phyloP scores from a whole-genome alignment of 306 rosid species.

The Acacia crassicarpa region DNA sequence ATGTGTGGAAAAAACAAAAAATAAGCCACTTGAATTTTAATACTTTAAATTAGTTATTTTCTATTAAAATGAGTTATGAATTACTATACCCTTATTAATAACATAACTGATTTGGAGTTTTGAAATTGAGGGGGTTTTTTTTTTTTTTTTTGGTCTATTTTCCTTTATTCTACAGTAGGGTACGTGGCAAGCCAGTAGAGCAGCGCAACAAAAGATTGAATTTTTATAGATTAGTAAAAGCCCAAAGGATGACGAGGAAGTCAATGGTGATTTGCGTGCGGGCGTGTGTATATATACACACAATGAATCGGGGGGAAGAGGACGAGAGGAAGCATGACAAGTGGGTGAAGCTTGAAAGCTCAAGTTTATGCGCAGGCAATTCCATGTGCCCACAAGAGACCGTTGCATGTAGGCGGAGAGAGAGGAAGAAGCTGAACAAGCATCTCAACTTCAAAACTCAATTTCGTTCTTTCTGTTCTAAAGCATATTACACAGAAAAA shows the following conservation, averaged over 20 bases:
- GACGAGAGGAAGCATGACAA: conserved; percentile 31
- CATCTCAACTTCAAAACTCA: conserved; percentile 1
- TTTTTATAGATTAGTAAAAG: background rate
- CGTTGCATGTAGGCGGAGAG: background rate
- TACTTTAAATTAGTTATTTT: too few relatives aligned
- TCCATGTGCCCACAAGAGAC: conserved; percentile 81
- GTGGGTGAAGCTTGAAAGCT: conserved; percentile 77
- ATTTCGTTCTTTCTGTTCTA: background rate
- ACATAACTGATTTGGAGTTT: too few relatives aligned
- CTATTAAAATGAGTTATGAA: background rate
- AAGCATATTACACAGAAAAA: background rate
- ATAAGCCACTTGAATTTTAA: background rate
- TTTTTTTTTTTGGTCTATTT: too few relatives aligned
- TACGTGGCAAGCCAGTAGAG: background rate
- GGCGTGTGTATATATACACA: background rate
- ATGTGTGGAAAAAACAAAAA: background rate
- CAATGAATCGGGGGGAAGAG: background rate
- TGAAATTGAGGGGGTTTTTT: too few relatives aligned
- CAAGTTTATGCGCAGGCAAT: conserved; percentile 86
- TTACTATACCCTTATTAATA: rapidly evolving
- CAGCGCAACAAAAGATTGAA: background rate
- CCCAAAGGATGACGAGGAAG: background rate
- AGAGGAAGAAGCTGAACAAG: conserved; percentile 19
- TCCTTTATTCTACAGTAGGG: background rate
- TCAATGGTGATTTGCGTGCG: background rate